phyloP scores from a whole-genome alignment of 257 asterid genomes.

The Verbascum thapsus region DNA sequence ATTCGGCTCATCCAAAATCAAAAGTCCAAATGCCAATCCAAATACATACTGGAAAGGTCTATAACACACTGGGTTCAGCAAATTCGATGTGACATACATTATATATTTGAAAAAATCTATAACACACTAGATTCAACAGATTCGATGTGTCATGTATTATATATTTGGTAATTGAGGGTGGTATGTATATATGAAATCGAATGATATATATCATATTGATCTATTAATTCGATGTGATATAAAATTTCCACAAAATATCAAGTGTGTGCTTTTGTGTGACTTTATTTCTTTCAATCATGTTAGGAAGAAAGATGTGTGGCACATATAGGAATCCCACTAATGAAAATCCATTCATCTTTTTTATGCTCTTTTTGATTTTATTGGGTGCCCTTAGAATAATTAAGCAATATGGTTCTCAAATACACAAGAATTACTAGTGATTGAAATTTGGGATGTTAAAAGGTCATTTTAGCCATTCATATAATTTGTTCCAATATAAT shows the following conservation, averaged over 20 bases:
- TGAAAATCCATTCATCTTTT: conserved; percentile 28
- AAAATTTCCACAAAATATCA: conserved; percentile 35
- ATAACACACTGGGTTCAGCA: no score
- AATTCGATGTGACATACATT: no score
- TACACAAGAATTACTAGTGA: conserved; percentile 3
- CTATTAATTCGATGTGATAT: conserved; percentile 27
- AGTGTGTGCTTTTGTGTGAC: conserved; percentile 36
- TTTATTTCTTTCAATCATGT: conserved; percentile 39
- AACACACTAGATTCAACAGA: no score
- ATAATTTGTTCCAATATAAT: no score
- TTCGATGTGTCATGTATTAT: no score
- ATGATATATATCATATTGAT: no score
- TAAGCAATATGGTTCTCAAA: background rate
- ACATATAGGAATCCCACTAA: conserved; percentile 34
- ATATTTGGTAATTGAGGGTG: no score
- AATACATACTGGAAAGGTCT: conserved; percentile 8
- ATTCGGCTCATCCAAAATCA: conserved; percentile 53
- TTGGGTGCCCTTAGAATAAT: conserved; percentile 14
- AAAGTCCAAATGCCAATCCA: conserved; percentile 39
- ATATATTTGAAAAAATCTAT: no score
- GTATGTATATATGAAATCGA: no score
- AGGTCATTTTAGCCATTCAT: no score
- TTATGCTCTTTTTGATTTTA: background rate
- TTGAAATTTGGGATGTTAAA: conserved; percentile 16
- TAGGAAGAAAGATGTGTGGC: conserved; percentile 38